Evolutionary conservation across 1,284 basidiomycete genomes (phyloP).

Genomic region (Malassezia brasiliensis): DNA sequence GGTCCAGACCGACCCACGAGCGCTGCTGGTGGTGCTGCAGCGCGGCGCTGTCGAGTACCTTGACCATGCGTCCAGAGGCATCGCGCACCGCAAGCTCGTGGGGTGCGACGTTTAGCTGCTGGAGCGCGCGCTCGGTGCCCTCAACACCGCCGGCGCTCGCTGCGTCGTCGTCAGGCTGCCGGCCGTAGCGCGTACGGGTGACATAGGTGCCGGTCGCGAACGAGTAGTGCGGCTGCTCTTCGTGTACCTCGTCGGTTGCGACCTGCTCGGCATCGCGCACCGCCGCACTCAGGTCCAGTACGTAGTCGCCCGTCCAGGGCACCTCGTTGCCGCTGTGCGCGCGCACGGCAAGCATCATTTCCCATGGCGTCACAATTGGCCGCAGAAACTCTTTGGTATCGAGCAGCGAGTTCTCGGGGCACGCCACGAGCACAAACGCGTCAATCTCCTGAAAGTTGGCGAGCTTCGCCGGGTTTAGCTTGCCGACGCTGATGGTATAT

Average conservation of each 20-base stretch:
- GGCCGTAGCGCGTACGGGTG: conserved; percentile 60
- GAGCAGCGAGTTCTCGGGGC: conserved; percentile 81
- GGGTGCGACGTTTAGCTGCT: conserved; percentile 1
- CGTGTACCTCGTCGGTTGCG: conserved; percentile 18
- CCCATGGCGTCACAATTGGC: conserved; percentile 90
- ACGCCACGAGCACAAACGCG: conserved; percentile 88
- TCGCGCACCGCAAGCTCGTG: conserved; percentile 56
- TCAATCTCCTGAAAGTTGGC: conserved; percentile 95
- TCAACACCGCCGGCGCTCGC: neutral
- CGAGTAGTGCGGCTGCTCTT: conserved; percentile 58
- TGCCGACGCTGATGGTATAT: conserved; percentile 91
- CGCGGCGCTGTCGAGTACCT: conserved; percentile 46
- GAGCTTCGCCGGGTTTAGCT: conserved; percentile 86
- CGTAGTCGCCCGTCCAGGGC: conserved; percentile 68
- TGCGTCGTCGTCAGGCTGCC: neutral
- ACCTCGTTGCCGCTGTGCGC: conserved; percentile 31
- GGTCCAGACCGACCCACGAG: conserved; percentile 74
- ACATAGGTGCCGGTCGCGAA: conserved; percentile 77
- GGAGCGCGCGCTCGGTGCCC: neutral
- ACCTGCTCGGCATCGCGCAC: conserved; percentile 11
- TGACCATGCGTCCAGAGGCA: conserved; percentile 54
- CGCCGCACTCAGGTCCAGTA: conserved; percentile 59
- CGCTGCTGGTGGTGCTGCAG: conserved; percentile 60
- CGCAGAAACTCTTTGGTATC: conserved; percentile 73
- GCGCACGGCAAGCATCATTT: conserved; percentile 70